Evolutionary conservation across 768 basidiomycete genomes (phyloP).

Genomic region (Cyathus striatus): DNA sequence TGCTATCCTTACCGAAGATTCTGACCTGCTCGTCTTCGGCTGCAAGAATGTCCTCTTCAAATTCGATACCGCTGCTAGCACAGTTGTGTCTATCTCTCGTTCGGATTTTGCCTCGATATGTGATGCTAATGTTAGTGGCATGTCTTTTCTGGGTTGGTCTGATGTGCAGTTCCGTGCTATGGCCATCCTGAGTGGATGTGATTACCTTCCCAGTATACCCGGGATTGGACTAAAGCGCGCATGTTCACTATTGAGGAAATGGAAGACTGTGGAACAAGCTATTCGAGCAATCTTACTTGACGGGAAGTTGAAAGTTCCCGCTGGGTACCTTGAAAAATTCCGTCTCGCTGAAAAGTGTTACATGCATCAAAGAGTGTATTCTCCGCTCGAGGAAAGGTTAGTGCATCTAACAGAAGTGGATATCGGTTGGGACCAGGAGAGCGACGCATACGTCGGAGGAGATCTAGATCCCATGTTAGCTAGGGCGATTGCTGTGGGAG

Average conservation of each 20-base stretch:
- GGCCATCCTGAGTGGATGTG: conserved; percentile 91
- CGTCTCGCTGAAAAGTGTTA: conserved; percentile 87
- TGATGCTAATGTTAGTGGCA: conserved; percentile 39
- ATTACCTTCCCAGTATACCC: conserved; percentile 86
- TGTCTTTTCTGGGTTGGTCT: conserved; percentile 85
- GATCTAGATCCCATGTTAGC: conserved; percentile 62
- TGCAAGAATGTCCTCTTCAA: conserved; percentile 92
- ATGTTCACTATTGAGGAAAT: conserved; percentile 71
- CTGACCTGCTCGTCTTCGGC: conserved; percentile 96
- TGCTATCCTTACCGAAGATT: conserved; percentile 96
- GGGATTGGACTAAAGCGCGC: conserved; percentile 96
- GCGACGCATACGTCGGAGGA: conserved; percentile 68
- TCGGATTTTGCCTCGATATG: conserved; percentile 50
- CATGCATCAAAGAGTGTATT: conserved; percentile 88
- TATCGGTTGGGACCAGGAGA: conserved; percentile 50
- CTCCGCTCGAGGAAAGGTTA: conserved; percentile 59
- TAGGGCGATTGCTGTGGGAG: conserved; percentile 59
- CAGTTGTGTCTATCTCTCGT: conserved; percentile 64
- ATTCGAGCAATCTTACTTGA: conserved; percentile 72
- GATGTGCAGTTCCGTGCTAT: conserved; percentile 88
- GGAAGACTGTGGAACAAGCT: conserved; percentile 83
- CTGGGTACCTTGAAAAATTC: conserved; percentile 71
- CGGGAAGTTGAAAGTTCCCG: conserved; percentile 79
- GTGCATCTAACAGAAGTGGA: conserved; percentile 66
- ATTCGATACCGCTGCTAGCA: conserved; percentile 63